These are phyloP conservation scores for Carallia brachiata DNA, from an alignment of 345 rosid species.

Conservation along the genomic window DNA sequence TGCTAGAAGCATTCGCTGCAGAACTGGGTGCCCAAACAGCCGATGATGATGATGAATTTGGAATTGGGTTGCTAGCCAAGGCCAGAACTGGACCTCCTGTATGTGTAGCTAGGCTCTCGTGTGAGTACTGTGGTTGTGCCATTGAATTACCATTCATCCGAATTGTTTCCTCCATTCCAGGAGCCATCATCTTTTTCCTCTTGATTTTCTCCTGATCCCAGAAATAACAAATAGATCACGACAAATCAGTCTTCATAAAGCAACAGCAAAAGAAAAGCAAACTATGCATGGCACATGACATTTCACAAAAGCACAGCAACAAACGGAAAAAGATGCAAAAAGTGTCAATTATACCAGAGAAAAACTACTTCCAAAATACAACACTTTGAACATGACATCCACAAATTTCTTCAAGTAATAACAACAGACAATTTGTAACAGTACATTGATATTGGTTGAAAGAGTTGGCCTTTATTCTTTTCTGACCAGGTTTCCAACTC, in stretches of 20 bases:
- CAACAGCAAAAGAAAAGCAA: conserved; percentile 1
- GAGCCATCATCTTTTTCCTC: conserved; percentile 54
- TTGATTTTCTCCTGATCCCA: conserved; percentile 59
- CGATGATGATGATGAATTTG: conserved; percentile 33
- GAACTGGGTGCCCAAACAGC: conserved; percentile 40
- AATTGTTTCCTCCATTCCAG: conserved; percentile 41
- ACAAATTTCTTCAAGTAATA: neutral
- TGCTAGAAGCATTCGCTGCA: conserved; percentile 28
- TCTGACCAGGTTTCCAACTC: too few relatives aligned
- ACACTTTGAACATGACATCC: too few relatives aligned
- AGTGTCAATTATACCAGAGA: too few relatives aligned
- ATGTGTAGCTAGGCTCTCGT: conserved; percentile 39
- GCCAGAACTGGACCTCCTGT: conserved; percentile 34
- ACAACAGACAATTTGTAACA: neutral
- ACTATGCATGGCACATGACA: neutral
- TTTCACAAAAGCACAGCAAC: neutral
- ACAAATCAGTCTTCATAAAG: neutral
- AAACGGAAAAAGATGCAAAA: neutral
- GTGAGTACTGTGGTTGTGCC: conserved; percentile 39
- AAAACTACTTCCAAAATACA: too few relatives aligned
- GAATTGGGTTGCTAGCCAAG: conserved; percentile 35
- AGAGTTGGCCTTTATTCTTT: too few relatives aligned
- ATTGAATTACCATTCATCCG: conserved; percentile 39
- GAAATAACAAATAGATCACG: neutral
- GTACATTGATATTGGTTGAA: neutral